Evolutionary conservation across 805 yeast genomes (phyloP).

Genomic region (Wickerhamiella occidentalis): DNA sequence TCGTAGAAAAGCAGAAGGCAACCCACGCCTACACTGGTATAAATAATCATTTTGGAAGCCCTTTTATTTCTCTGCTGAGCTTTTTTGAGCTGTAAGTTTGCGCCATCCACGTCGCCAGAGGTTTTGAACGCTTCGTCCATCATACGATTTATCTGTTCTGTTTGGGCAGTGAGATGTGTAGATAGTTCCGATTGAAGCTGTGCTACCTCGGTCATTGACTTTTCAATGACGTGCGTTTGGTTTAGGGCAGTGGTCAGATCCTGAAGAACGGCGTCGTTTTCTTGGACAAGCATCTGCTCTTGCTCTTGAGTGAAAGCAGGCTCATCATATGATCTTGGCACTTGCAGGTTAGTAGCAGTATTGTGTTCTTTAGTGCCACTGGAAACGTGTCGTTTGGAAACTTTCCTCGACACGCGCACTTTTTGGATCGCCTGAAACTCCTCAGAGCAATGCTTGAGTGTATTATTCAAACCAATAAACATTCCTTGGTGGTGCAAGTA

Average conservation of each 20-base stretch:
- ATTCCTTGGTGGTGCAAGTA: conserved; percentile 29
- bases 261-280: conserved; percentile 28
- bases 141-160: conserved; percentile 51
- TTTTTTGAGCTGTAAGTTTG: conserved; percentile 55
- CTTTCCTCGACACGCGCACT: conserved; percentile 6
- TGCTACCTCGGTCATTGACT: conserved; percentile 46
- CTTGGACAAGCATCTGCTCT: conserved; percentile 26
- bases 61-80: conserved; percentile 57
- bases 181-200: conserved; percentile 63
- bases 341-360: not conserved
- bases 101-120: conserved; percentile 50
- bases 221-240: conserved; percentile 31
- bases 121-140: conserved; percentile 57
- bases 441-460: conserved; percentile 25
- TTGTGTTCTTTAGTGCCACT: not conserved
- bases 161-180: conserved; percentile 59
- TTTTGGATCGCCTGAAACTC: conserved; percentile 9
- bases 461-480: conserved; percentile 27
- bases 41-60: conserved; percentile 46
- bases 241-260: conserved; percentile 28
- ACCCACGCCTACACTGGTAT: conserved; percentile 44
- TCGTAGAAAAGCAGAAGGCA: conserved; percentile 39
- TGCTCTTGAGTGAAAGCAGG: conserved; percentile 8
- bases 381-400: not conserved
- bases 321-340: not conserved